Base-by-base conservation (phyloP, 2,329 filamentous ascomycete species). In the Periconia sp. region DNA sequence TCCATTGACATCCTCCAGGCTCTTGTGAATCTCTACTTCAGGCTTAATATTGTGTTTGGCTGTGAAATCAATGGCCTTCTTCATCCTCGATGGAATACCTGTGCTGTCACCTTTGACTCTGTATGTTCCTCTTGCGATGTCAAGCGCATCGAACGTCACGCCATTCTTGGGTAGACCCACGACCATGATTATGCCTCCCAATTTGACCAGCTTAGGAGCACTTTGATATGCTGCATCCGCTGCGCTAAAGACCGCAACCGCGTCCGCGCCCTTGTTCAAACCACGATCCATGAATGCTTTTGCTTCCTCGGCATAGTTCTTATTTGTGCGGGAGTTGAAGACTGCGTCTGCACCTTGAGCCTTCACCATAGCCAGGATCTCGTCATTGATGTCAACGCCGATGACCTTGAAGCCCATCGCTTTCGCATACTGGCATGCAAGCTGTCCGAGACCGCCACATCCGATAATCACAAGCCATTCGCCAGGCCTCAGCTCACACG, bases 401-500 rank as follows among this genome's bases (percentile, higher is more conserved):
- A 74, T 58, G 19, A 72, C 66, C 34, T 66, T 63, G 43, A 70
- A 57, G 13, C 72, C 72, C 67, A 72, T 72, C 19, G 72, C 73
- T 44, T 73, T 73, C 25, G 70, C 71, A 46, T 73, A 76, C 48
- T 76, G 72, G 6, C 68, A 59, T 3, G 72, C 72, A 17, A 75
- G 61, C 49, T 75, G 73, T 9, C 73, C 73, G 10, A 75, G 68
- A n/a, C 72, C 72, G 28, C 73, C 73, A 37, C 67, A 69, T 10
- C 72, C 71, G 15, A 74, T 56, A 31, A 75, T 66, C 16, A 47
- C 73, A 17, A 77, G 65, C 58, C 63, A 69, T 32, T 66, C 52
- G 4, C 57, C 63, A 3, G 43, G 36, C 39, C 63, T 44, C 3
- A 60, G 39, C 16, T 56, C 50, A 36, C 58, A 61, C 10, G 43